Evolutionary conservation across 2,329 filamentous ascomycete genomes (phyloP).

Genomic region (Chaetothyriales sp.): DNA sequence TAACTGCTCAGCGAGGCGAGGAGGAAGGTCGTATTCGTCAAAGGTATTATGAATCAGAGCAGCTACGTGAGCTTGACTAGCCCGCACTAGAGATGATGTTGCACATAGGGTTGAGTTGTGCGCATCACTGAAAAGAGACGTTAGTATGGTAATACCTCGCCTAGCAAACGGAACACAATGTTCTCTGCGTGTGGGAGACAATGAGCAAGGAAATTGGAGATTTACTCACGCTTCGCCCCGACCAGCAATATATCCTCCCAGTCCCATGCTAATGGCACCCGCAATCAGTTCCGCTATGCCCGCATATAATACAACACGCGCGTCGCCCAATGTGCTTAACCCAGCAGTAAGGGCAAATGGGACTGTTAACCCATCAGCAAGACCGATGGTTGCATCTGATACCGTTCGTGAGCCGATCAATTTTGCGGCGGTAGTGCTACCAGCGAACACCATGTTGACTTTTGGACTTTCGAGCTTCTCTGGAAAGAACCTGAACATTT

Average conservation of each 20-base stretch:
- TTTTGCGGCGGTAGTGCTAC: neutral
- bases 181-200: neutral
- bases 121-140: slow-evolving; percentile 10
- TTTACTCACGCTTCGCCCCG: slow-evolving; percentile 29
- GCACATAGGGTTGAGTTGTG: slow-evolving; percentile 8
- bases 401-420: slow-evolving; percentile 9
- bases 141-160: neutral
- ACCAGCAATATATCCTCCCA: slow-evolving; percentile 59
- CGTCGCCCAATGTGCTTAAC: slow-evolving; percentile 47
- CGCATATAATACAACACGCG: slow-evolving; percentile 54
- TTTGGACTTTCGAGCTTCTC: too few species aligned
- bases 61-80: slow-evolving; percentile 33
- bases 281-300: slow-evolving; percentile 63
- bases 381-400: slow-evolving; percentile 55
- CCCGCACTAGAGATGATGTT: slow-evolving; percentile 26
- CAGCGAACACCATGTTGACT: too few species aligned
- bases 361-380: slow-evolving; percentile 66
- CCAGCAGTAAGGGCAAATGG: slow-evolving; percentile 68
- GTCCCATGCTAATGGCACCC: slow-evolving; percentile 63
- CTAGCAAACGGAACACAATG: neutral
- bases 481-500: too few species aligned
- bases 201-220: neutral
- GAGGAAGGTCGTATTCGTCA: slow-evolving; percentile 37
- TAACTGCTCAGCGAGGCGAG: slow-evolving; percentile 15
- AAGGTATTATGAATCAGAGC: slow-evolving; percentile 33